Conservation (phyloP, 495 filamentous ascomycete species). For the Xylaria cubensis region DNA sequence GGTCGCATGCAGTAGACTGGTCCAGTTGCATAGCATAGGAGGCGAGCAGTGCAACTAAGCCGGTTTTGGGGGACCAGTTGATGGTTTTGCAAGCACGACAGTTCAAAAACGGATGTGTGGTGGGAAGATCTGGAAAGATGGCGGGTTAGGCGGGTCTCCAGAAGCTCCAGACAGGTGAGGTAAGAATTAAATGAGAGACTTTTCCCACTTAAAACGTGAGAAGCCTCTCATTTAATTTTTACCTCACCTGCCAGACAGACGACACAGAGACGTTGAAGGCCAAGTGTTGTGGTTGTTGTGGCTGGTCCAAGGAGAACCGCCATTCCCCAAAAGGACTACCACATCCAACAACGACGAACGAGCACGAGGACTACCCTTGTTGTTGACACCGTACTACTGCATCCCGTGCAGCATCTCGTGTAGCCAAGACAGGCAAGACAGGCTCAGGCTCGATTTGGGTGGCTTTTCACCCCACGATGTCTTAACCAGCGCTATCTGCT, state of each 20-base stretch:
- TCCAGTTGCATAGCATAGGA: not conserved
- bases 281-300: not conserved
- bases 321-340: not conserved
- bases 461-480: constrained; percentile 24
- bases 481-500: not conserved
- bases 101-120: constrained; percentile 20
- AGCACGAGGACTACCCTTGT: constrained; percentile 18
- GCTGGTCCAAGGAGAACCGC: constrained; percentile 9
- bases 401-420: constrained; percentile 16
- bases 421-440: constrained; percentile 4
- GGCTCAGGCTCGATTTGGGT: constrained; percentile 6
- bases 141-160: constrained; percentile 3
- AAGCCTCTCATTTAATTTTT: no score
- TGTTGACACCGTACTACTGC: constrained; percentile 15
- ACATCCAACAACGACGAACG: constrained; percentile 6
- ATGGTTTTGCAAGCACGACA: not conserved
- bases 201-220: no score
- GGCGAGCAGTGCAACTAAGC: constrained; percentile 18
- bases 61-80: constrained; percentile 8
- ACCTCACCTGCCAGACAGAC: no score
- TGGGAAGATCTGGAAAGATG: constrained; percentile 18
- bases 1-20: constrained; percentile 26
- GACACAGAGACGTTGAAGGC: constrained; percentile 2
- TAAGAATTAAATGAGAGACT: no score
- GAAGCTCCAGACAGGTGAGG: constrained; percentile 6